Conservation (phyloP, 2,329 filamentous ascomycete species). For the Xylariaceae sp. region DNA sequence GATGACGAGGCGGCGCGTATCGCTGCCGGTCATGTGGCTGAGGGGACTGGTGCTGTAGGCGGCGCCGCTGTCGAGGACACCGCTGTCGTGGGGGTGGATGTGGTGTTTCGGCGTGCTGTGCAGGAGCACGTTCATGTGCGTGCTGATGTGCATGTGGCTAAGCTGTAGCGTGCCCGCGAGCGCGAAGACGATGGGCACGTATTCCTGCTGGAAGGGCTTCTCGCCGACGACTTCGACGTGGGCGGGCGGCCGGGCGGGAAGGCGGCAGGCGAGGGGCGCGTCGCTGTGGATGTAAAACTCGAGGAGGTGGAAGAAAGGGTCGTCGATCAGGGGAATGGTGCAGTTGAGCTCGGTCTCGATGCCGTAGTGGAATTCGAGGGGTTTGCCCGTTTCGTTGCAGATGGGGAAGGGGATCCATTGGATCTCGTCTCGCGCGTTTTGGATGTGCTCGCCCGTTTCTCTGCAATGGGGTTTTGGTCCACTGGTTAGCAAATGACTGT, state of each 20-base stretch:
- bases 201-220: constrained; percentile 48
- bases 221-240: constrained; percentile 52
- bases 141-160: constrained; percentile 85
- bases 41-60: constrained; percentile 79
- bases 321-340: constrained; percentile 69
- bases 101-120: constrained; percentile 63
- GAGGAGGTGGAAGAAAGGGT: constrained; percentile 80
- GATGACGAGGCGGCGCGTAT: constrained; percentile 67
- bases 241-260: constrained; percentile 67
- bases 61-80: constrained; percentile 78
- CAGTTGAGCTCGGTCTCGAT: constrained; percentile 76
- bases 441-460: constrained; percentile 85
- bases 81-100: constrained; percentile 58
- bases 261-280: constrained; percentile 83
- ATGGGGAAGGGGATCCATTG: constrained; percentile 87
- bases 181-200: constrained; percentile 82
- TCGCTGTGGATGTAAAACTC: constrained; percentile 99
- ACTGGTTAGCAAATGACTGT: background rate
- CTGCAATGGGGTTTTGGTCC: constrained; percentile 38
- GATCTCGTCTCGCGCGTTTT: constrained; percentile 72
- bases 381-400: constrained; percentile 80
- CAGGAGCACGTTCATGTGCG: constrained; percentile 81
- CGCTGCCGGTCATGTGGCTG: constrained; percentile 49
- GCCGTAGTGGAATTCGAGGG: constrained; percentile 83
- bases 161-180: constrained; percentile 83